Percentiles rank a stretch among this genome's conserved stretches.
phyloP scores from a whole-genome alignment of 23 red algal genomes.

The Pyropia haitanensis region DNA sequence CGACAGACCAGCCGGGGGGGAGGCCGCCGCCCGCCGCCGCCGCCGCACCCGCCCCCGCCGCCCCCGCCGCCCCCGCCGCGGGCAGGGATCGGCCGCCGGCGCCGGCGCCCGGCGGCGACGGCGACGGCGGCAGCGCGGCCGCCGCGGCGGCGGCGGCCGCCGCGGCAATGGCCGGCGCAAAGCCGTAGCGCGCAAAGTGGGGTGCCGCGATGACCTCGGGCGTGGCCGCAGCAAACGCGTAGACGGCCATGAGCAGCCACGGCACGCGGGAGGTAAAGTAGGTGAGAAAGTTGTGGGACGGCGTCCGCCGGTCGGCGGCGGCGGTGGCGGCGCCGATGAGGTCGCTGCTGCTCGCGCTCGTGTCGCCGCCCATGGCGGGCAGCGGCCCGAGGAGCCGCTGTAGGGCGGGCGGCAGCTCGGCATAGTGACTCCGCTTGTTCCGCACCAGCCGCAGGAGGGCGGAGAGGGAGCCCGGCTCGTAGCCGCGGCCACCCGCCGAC shows the following conservation, averaged over 20 bases:
- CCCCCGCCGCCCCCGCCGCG: too few species aligned
- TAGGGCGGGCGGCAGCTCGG: conserved; percentile 47
- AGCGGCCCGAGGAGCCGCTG: conserved; percentile 56
- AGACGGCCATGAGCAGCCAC: conserved; percentile 76
- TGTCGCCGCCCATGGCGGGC: conserved; percentile 12
- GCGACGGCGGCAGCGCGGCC: too few species aligned
- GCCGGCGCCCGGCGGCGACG: too few species aligned
- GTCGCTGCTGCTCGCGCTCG: too few species aligned
- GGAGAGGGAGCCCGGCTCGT: conserved; percentile 48
- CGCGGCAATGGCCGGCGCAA: conserved; percentile 1
- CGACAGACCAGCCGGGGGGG: not conserved
- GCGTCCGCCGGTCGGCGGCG: not conserved
- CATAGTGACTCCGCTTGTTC: conserved; percentile 96
- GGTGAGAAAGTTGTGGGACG: conserved; percentile 42
- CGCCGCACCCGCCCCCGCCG: too few species aligned
- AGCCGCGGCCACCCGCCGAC: conserved; percentile 35
- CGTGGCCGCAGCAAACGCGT: conserved; percentile 53
- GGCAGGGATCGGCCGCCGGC: too few species aligned
- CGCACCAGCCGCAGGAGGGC: conserved; percentile 84
- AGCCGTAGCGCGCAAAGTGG: conserved; percentile 75
- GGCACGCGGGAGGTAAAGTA: conserved; percentile 85
- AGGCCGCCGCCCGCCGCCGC: too few species aligned
- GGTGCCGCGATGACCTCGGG: conserved; percentile 35
- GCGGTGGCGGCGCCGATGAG: too few species aligned
- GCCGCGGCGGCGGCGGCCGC: not conserved